Evolutionary conservation across 768 basidiomycete species (phyloP), one percentile per base, ranked within the genome.

Genomic region (Lanmaoa rubissima): DNA sequence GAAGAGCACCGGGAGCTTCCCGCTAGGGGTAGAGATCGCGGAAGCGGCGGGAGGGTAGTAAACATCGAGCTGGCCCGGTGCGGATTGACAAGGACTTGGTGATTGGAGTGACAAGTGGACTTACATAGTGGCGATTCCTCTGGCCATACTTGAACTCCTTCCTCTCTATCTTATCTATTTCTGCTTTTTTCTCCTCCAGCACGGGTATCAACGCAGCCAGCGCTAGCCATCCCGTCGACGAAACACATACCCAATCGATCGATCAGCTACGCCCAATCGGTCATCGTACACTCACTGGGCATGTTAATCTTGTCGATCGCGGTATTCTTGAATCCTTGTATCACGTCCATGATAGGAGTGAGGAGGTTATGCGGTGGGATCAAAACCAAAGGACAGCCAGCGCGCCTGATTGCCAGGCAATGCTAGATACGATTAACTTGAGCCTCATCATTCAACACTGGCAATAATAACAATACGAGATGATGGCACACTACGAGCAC

Each of bases 131-230:
- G 78, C 81, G 21, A 74, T 77, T 16, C 65, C 50, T 55, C 35
- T 61, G 48, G 2, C 85, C 84, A 61, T 83, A 88, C 49, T 78
- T 70, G 72, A 87, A 85, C 1, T 83, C 82, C 63, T 76, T 79
- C 45, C 74, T 70, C 3, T 81, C 74, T n/a, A 80, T 73, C 47
- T 73, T 70, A 17, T 74, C 62, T 39, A 88, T 87, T 9, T 76
- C 69, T 3, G 66, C 64, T 9, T 77, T 77, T 12, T 77, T 79
- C 21, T 75, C 69, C 57, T 82, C 78, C 11, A 87, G 68, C 11
- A 84, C 57, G 1, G 82, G 83, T 16, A 74, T 66, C 51, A 86
- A 82, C 1, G 78, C 78, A 16, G 69, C 68, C 39, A 76, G 63
- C 24, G 84, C 84, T 86, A 58, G 16, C 48, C 35, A 5, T 39